phyloP scores from a whole-genome alignment of 768 basidiomycete species.

The Pholiota conissans region DNA sequence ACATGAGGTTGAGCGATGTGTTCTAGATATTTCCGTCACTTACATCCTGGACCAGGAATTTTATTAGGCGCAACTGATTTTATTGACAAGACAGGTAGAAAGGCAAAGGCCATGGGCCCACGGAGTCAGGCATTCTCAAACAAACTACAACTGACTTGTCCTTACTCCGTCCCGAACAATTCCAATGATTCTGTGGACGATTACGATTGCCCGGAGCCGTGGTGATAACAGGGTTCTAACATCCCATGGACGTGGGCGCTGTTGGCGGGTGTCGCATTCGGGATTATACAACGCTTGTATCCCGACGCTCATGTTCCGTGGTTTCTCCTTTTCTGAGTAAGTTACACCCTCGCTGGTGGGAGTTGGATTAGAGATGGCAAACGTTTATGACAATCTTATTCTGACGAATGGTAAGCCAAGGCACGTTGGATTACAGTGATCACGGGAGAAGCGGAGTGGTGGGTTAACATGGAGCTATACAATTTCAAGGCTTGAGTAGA shows the following conservation, averaged over 20 bases:
- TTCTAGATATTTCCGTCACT: too few relatives aligned
- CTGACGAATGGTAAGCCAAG: not conserved
- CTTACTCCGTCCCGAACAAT: too few relatives aligned
- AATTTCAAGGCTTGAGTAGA: not conserved
- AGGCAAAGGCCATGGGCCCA: too few relatives aligned
- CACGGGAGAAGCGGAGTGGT: not conserved
- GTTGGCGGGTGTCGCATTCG: not conserved
- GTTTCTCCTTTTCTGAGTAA: not conserved
- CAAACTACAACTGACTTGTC: too few relatives aligned
- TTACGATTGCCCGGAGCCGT: not conserved
- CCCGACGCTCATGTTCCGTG: not conserved
- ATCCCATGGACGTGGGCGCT: conserved; percentile 3
- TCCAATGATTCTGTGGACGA: too few relatives aligned
- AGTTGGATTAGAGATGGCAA: not conserved
- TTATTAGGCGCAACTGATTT: too few relatives aligned
- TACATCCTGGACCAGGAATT: too few relatives aligned
- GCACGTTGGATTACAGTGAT: not conserved
- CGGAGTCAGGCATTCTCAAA: too few relatives aligned
- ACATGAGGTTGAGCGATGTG: too few relatives aligned
- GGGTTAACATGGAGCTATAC: not conserved
- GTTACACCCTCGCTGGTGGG: not conserved
- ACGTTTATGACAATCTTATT: not conserved
- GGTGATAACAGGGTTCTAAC: not conserved
- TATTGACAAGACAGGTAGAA: too few relatives aligned
- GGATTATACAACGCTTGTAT: not conserved